phyloP scores from a whole-genome alignment of 768 basidiomycete genomes.

The Tulasnella sp. region DNA sequence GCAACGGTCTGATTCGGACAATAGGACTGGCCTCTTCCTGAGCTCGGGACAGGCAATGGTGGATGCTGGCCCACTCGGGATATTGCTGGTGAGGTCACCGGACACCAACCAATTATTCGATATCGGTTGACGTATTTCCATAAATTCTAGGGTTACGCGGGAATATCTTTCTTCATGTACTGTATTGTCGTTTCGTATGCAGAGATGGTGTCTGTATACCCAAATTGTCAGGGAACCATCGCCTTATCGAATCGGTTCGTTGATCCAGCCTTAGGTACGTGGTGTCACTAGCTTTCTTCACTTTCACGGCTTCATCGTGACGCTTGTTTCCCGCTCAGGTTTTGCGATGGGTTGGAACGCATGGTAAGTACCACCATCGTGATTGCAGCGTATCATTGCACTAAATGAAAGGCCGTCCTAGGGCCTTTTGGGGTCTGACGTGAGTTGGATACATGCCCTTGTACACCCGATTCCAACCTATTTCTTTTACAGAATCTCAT shows the following conservation, averaged over 20 bases:
- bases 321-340: not conserved
- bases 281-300: not conserved
- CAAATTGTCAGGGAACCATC: conserved; percentile 1
- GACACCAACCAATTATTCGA: not conserved
- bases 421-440: conserved; percentile 1
- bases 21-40: conserved; percentile 7
- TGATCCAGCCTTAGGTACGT: conserved; percentile 12
- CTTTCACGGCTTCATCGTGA: not conserved
- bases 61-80: conserved; percentile 4
- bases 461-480: too few relatives aligned
- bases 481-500: conserved; percentile 3
- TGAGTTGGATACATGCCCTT: too few relatives aligned
- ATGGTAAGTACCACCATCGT: not conserved
- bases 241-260: conserved; percentile 10
- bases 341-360: conserved; percentile 15
- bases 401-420: not conserved
- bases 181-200: not conserved
- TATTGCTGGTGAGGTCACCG: too few relatives aligned
- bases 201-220: conserved; percentile 8
- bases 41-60: not conserved
- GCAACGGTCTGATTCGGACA: not conserved
- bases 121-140: not conserved
- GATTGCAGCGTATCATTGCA: not conserved
- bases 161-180: conserved; percentile 2
- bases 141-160: conserved; percentile 3